These are phyloP conservation scores for Puya raimondii DNA, from an alignment of 176 grass and related monocot genomes.

Conservation along the genomic window DNA sequence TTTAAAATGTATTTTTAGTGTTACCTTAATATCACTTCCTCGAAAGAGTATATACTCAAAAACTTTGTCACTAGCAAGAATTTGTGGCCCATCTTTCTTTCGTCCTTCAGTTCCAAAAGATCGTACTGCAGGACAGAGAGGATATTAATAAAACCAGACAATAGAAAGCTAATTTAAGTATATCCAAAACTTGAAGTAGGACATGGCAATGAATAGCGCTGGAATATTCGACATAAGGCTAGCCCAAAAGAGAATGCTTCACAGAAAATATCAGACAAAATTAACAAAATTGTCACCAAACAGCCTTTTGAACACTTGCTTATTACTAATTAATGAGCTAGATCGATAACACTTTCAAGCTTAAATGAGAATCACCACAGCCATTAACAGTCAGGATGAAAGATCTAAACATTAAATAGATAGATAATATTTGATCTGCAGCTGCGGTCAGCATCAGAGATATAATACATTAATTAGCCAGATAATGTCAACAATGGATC, in stretches of 20 bases:
- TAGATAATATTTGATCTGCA: neutral
- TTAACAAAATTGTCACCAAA: neutral
- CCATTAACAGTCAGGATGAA: neutral
- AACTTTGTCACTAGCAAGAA: slow-evolving; percentile 58
- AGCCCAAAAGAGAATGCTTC: neutral
- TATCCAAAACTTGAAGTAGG: neutral
- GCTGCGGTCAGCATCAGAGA: too few species aligned
- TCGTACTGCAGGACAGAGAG: slow-evolving; percentile 33
- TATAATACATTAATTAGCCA: too few species aligned
- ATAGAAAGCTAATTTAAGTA: neutral
- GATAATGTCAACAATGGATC: too few species aligned
- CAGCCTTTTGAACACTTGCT: neutral
- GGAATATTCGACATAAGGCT: neutral
- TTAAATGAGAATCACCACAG: neutral
- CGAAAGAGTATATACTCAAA: slow-evolving; percentile 83
- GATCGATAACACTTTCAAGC: neutral
- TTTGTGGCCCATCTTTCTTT: slow-evolving; percentile 70
- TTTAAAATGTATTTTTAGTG: neutral
- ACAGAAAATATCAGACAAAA: neutral
- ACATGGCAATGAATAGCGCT: neutral
- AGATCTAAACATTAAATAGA: neutral
- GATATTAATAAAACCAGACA: neutral
- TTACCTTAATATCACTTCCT: slow-evolving; percentile 83
- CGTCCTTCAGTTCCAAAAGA: slow-evolving; percentile 88
- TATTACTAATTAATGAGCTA: neutral